Conservation (phyloP, 345 rosid species). For the Hibiscus tridactylites region DNA sequence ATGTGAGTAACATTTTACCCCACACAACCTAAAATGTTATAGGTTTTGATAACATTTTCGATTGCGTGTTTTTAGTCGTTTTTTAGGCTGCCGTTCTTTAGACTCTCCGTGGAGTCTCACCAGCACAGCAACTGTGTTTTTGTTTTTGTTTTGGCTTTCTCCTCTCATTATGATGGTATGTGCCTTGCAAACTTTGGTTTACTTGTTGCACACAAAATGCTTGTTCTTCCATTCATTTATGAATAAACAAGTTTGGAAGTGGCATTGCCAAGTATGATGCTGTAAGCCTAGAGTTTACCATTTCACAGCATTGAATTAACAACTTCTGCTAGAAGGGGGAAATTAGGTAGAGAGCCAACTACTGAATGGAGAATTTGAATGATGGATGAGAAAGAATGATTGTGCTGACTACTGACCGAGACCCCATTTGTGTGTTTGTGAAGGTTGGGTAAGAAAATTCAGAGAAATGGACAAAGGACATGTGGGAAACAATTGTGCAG, state of each 20-base stretch:
- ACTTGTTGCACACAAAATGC: neutral
- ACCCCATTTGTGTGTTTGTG: neutral
- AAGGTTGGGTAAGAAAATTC: neutral
- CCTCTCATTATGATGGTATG: slow-evolving; percentile 1
- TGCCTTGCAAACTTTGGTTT: slow-evolving; percentile 14
- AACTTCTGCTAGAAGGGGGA: neutral
- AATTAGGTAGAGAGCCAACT: neutral
- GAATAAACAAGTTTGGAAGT: neutral
- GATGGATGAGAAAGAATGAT: neutral
- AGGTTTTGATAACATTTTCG: too few relatives aligned
- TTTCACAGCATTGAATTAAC: neutral
- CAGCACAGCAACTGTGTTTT: neutral
- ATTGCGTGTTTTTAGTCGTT: too few relatives aligned
- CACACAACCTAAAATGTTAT: too few relatives aligned
- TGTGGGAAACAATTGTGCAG: neutral
- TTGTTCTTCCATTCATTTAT: slow-evolving; percentile 10
- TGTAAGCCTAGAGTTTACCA: neutral
- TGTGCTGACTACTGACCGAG: neutral
- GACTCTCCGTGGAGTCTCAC: too few relatives aligned
- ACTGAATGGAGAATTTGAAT: slow-evolving; percentile 1
- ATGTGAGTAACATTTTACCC: too few relatives aligned
- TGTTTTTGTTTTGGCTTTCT: neutral
- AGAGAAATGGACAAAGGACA: neutral
- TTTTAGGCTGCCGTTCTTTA: too few relatives aligned
- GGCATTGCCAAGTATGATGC: neutral